Evolutionary conservation across 345 rosid genomes (phyloP), one percentile per base, ranked within the genome.

Genomic region (Passiflora organensis): DNA sequence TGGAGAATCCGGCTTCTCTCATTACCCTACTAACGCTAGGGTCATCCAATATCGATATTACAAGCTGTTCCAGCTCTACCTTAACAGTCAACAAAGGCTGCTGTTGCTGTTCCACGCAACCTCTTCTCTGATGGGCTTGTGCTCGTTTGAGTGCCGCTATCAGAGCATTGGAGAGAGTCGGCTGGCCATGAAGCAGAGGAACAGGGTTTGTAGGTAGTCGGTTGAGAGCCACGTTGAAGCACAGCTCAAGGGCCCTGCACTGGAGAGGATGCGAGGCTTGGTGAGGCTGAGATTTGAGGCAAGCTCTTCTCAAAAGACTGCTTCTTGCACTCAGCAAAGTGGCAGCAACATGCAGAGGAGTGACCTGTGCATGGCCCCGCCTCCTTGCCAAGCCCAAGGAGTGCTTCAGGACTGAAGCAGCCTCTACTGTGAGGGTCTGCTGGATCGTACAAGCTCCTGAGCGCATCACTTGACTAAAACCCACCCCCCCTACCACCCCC

Each of bases 171-270:
- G 99, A 93, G 48, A 93, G 83, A 0, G 95, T 91, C 0, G 99
- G 97, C 32, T 72, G 76, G 58, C 57, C 72, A 59, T 93, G 95
- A 21, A 65, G 66, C 0, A 74, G 81, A 0, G 81, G 69, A 9
- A 74, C 65, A 15, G 65, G 51, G 24, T 68, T 67, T 3, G 95
- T 77, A 19, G 99, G 97, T 10, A 93, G 83, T 12, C 97, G 83
- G 38, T 93, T 97, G 54, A 93, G 79, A 2, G 99, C 99, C 15
- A 93, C 99, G 74, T 87, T 86, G 79, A 93, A 93, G 64, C 99
- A 93, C 54, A 93, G 99, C 89, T 93, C 99, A 21, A 93, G 75
- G n/a, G 99, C 99, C 18, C 99, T 80, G 66, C 99, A 93, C 91
- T 93, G 99, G n/a, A 93, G 82, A 0, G 99, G 99, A 61, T 93